Base-by-base conservation (phyloP, 768 basidiomycete species). In the Hygrophorus russula region DNA sequence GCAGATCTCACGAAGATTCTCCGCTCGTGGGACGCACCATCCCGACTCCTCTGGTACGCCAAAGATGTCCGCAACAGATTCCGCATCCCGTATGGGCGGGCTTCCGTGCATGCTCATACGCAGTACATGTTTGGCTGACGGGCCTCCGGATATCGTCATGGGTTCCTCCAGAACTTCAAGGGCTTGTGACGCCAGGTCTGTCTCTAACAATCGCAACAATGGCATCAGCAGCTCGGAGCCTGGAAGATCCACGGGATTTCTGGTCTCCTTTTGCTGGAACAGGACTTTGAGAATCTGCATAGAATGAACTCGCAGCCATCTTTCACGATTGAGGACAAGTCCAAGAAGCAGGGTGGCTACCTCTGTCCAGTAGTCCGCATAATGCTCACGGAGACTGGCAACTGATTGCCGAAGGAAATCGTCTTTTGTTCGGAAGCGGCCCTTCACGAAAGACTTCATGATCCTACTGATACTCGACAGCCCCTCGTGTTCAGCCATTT, bases 121-220 rank as follows among this genome's bases (percentile, higher is more conserved):
- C 17, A 93, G 68, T n/a, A 92, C 85, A 51, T 89, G 83, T 46
- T 83, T 83, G 0, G 88, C 86, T 0, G 81, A 72, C 37, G 77
- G 79, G 17, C 85, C 82, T 34, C 80, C 77, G 1, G 78, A 77
- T 63, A 91, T 82, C 14, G 72, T 75, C 60, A 87, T 78, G 0
- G 91, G 91, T 52, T 92, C 85, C 53, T 96, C 91, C 5, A 97
- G 71, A n/a, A 97, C 89, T 38, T 93, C 92, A 37, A 97, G 70
- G 1, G 91, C 92, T 48, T 86, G 78, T 6, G 80, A 62, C 8
- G 92, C 82, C 28, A 91, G 72, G 49, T 92, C 85, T 2, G 87
- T 88, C 51, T 86, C 82, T n/a, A 96, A 68, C 17, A 97, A 72
- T 19, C 90, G 80, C 27, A 97, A 65, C 19, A 97, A 69, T 0